A percentile compares a stretch with the other conserved stretches of the same genome.
Evolutionary conservation across 2,329 filamentous ascomycete species (phyloP).

Genomic region (Aplosporella prunicola): DNA sequence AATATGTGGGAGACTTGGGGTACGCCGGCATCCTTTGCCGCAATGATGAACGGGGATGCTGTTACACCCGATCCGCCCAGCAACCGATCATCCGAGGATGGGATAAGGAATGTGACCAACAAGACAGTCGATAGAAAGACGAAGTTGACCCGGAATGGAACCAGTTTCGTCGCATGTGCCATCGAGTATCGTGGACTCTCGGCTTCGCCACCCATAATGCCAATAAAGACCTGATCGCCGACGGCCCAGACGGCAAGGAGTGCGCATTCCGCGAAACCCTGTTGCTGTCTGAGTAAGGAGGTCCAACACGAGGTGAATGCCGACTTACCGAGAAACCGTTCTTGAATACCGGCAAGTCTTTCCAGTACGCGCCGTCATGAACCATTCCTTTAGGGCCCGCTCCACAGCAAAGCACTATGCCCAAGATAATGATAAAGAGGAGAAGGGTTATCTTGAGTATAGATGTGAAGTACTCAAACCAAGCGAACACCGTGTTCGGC

Average conservation of each 20-base stretch:
- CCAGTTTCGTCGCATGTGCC: constrained; percentile 32
- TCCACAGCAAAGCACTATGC: constrained; percentile 15
- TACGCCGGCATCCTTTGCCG: constrained; percentile 21
- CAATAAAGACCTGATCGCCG: constrained; percentile 29
- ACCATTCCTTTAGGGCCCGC: constrained; percentile 25
- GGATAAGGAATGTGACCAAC: constrained; percentile 16
- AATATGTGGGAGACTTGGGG: constrained; percentile 20
- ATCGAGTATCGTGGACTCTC: constrained; percentile 27
- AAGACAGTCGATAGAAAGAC: constrained; percentile 26
- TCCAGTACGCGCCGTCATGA: constrained; percentile 26
- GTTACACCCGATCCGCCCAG: constrained; percentile 19
- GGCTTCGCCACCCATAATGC: constrained; percentile 32
- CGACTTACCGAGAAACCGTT: constrained; percentile 22
- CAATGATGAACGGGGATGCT: constrained; percentile 26
- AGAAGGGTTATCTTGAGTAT: constrained; percentile 26
- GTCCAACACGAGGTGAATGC: too few relatives aligned
- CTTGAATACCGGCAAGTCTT: constrained; percentile 24
- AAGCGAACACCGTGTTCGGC: constrained; percentile 24
- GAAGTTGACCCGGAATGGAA: constrained; percentile 29
- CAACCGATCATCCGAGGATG: constrained; percentile 1
- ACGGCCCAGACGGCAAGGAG: constrained; percentile 10
- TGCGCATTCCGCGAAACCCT: constrained; percentile 1
- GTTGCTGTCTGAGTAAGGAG: too few relatives aligned
- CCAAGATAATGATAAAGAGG: constrained; percentile 21
- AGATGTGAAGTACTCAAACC: constrained; percentile 14